phyloP scores from a whole-genome alignment of 179 eudicot genomes.

The Beta lomatogona region DNA sequence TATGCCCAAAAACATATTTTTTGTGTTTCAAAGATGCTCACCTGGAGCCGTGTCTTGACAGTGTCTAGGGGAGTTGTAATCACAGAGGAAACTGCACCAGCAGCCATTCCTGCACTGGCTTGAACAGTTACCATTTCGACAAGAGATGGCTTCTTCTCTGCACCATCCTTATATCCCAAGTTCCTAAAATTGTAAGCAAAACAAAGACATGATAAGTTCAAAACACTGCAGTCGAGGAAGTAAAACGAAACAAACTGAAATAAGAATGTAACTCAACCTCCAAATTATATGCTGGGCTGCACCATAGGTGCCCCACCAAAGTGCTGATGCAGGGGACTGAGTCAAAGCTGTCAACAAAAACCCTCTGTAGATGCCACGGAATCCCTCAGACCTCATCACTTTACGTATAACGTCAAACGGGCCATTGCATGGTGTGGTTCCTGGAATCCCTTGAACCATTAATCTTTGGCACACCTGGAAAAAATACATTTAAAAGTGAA shows the following conservation, averaged over 20 bases:
- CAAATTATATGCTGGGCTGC: slow-evolving; percentile 72
- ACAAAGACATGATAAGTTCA: no score
- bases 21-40: slow-evolving; percentile 9
- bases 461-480: slow-evolving; percentile 64
- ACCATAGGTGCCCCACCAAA: slow-evolving; percentile 90
- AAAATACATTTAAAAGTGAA: neutral
- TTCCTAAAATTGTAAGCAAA: slow-evolving; percentile 35
- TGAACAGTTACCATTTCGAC: slow-evolving; percentile 67
- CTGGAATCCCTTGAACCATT: slow-evolving; percentile 80
- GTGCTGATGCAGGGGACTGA: slow-evolving; percentile 77
- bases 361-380: slow-evolving; percentile 76
- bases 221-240: neutral
- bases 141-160: slow-evolving; percentile 60
- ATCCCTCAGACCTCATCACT: slow-evolving; percentile 59
- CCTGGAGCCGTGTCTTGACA: slow-evolving; percentile 85
- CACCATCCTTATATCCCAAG: slow-evolving; percentile 51
- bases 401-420: slow-evolving; percentile 59
- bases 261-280: slow-evolving; percentile 44
- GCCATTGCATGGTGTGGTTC: slow-evolving; percentile 53
- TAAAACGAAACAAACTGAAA: neutral
- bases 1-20: neutral
- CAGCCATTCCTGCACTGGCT: slow-evolving; percentile 68
- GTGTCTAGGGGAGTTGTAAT: slow-evolving; percentile 82
- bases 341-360: slow-evolving; percentile 68
- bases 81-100: slow-evolving; percentile 77